These are phyloP conservation scores for Dendrobium officinale DNA, from an alignment of 106 monocot genomes.

Conservation along the genomic window DNA sequence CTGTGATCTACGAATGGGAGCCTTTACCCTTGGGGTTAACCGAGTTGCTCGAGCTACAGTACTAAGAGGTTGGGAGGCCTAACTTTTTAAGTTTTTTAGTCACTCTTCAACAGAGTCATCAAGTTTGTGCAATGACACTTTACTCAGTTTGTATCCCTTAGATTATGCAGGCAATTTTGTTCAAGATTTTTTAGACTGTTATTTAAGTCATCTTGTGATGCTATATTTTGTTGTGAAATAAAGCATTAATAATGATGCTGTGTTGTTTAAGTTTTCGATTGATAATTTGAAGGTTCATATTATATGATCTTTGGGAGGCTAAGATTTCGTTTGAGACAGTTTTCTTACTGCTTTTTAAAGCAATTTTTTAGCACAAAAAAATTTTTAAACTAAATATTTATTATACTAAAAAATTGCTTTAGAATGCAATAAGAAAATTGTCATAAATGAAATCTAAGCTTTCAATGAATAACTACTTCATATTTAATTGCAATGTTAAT, in stretches of 20 bases:
- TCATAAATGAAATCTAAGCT: too few relatives aligned
- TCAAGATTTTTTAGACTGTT: background rate
- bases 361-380: too few relatives aligned
- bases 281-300: background rate
- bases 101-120: background rate
- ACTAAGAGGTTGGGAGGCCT: slow-evolving; percentile 90
- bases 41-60: slow-evolving; percentile 86
- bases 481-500: too few relatives aligned
- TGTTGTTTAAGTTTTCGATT: background rate
- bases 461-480: too few relatives aligned
- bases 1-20: slow-evolving; percentile 95
- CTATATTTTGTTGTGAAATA: background rate
- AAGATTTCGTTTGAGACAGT: background rate
- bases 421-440: too few relatives aligned
- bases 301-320: background rate
- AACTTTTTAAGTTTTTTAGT: background rate
- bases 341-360: too few relatives aligned
- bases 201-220: background rate
- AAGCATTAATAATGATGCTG: background rate
- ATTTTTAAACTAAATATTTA: too few relatives aligned
- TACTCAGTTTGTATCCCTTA: background rate
- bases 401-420: too few relatives aligned
- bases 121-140: background rate
- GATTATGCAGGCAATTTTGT: background rate
- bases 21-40: slow-evolving; percentile 85